phyloP scores from a whole-genome alignment of 2,329 filamentous ascomycete species.

The Calonectria fujianensis region DNA sequence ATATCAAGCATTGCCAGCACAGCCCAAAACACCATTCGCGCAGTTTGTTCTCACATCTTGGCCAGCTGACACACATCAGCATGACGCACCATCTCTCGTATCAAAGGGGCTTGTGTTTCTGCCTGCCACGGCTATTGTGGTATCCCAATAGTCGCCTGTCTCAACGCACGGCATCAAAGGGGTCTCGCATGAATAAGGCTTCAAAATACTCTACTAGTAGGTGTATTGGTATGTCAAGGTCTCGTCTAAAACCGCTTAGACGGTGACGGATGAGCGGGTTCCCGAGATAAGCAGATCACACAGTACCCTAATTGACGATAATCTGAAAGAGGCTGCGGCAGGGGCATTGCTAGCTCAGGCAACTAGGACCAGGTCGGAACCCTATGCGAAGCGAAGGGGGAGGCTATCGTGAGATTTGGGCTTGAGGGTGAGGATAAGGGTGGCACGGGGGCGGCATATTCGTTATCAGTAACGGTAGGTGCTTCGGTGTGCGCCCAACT shows the following conservation, averaged over 20 bases:
- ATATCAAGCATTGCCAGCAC: conserved; percentile 38
- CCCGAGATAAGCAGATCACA: conserved; percentile 35
- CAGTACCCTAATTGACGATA: conserved; percentile 29
- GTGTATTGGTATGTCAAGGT: conserved; percentile 31
- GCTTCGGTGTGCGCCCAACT: conserved; percentile 45
- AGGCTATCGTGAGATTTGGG: conserved; percentile 42
- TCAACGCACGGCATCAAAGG: conserved; percentile 12
- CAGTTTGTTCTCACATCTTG: conserved; percentile 2
- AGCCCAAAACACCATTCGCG: background rate
- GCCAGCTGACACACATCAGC: conserved; percentile 40
- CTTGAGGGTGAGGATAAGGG: conserved; percentile 16
- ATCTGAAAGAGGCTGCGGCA: conserved; percentile 32
- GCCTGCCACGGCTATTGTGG: conserved; percentile 21
- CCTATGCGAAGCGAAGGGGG: conserved; percentile 30
- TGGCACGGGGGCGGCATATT: conserved; percentile 35
- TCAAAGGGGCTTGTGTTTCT: conserved; percentile 29
- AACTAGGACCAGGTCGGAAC: conserved; percentile 36
- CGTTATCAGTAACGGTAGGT: conserved; percentile 42
- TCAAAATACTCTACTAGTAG: conserved; percentile 9
- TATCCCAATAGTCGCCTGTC: background rate
- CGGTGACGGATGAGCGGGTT: conserved; percentile 37
- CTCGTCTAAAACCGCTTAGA: conserved; percentile 36
- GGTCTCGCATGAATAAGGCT: conserved; percentile 26
- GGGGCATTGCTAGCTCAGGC: conserved; percentile 34
- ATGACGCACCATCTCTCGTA: conserved; percentile 42